Evolutionary conservation across 306 rosid species (phyloP).

Genomic region (Malus sylvestris): DNA sequence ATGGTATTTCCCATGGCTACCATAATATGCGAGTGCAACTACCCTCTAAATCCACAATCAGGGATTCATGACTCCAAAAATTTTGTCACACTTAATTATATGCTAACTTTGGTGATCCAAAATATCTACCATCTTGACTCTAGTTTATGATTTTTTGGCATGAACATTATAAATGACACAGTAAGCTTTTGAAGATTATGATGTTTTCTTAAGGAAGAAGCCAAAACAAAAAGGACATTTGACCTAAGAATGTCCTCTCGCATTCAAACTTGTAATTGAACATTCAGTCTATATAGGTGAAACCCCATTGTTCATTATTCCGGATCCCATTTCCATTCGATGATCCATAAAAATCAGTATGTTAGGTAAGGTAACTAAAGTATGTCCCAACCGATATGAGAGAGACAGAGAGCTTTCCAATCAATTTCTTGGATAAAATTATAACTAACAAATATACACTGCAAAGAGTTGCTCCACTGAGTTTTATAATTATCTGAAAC

Average conservation of each 20-base stretch:
- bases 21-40: neutral
- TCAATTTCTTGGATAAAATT: neutral
- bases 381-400: neutral
- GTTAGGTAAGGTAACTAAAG: neutral
- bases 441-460: neutral
- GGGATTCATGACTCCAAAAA: neutral
- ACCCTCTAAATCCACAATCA: constrained; percentile 5
- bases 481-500: neutral
- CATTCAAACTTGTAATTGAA: neutral
- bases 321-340: neutral
- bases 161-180: neutral
- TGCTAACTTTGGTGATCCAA: neutral
- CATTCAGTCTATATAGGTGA: neutral
- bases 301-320: neutral
- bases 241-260: neutral
- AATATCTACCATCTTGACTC: neutral
- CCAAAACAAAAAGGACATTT: neutral
- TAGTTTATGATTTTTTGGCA: neutral
- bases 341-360: neutral
- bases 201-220: neutral
- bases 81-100: neutral
- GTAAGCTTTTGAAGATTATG: neutral
- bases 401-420: neutral
- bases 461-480: neutral
- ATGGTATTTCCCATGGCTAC: neutral